Percentiles rank a stretch among this genome's conserved stretches.
These are phyloP conservation scores for Pelargonium nanum DNA, from an alignment of 345 rosid genomes.

Conservation along the genomic window DNA sequence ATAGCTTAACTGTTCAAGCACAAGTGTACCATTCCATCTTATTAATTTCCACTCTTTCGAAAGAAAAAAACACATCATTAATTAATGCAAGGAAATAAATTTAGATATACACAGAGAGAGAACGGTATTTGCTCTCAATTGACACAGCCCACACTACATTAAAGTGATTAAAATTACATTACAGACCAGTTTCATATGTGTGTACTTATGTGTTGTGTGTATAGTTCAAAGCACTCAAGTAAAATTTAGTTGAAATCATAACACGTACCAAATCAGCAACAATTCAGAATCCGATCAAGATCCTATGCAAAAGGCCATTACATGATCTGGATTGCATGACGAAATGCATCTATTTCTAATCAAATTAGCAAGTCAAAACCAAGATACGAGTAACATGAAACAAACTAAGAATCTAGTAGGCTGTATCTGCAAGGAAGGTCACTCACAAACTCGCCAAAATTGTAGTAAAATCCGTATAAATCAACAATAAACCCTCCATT, in stretches of 20 bases:
- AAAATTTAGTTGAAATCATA: no score
- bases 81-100: neutral
- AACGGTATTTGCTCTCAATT: neutral
- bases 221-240: no score
- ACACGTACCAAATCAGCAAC: no score
- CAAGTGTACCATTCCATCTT: slow-evolving; percentile 29
- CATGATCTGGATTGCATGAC: no score
- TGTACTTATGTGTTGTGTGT: no score
- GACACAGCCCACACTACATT: no score
- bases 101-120: neutral
- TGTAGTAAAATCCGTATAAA: neutral
- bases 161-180: no score
- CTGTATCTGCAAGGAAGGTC: neutral
- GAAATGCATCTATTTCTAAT: no score
- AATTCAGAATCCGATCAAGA: no score
- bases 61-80: slow-evolving; percentile 1
- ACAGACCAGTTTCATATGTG: neutral
- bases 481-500: neutral
- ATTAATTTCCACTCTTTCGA: slow-evolving; percentile 14
- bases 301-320: no score
- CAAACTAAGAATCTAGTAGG: neutral
- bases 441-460: neutral
- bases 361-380: no score
- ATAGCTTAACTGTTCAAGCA: slow-evolving; percentile 64
- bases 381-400: no score